Evolutionary conservation across 169 alveolate species (phyloP).

Genomic region (Perkinsus chesapeaki): DNA sequence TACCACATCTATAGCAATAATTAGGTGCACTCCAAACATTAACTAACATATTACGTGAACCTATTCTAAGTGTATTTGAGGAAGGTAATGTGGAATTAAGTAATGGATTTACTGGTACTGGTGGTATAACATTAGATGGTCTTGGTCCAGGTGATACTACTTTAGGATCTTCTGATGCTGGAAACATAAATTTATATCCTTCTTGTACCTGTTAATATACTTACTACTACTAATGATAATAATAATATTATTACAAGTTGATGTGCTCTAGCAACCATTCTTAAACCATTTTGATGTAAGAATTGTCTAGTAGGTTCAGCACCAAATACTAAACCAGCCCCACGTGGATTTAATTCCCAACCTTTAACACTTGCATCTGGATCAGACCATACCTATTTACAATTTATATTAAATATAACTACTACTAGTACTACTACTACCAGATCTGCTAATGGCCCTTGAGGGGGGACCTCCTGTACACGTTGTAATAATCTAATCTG

Average conservation of each 20-base stretch:
- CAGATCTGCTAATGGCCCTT: conserved; percentile 97
- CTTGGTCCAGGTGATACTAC: conserved; percentile 29
- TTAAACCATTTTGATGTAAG: conserved; percentile 60
- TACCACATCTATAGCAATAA: conserved; percentile 88
- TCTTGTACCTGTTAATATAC: background rate
- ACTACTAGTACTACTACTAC: conserved; percentile 23
- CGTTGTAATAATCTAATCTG: conserved; percentile 60
- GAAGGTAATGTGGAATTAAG: too few relatives aligned
- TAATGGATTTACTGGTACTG: too few relatives aligned
- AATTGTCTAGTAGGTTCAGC: conserved; percentile 76
- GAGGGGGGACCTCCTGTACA: conserved; percentile 88
- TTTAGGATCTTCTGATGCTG: conserved; percentile 5
- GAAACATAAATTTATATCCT: conserved; percentile 53
- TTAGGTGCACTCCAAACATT: conserved; percentile 96
- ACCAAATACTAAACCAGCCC: conserved; percentile 86
- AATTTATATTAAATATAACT: background rate
- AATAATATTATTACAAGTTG: conserved; percentile 67
- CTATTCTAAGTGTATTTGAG: too few relatives aligned
- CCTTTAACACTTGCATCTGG: conserved; percentile 76
- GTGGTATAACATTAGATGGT: background rate
- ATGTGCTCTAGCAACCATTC: conserved; percentile 85
- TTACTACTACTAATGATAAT: background rate
- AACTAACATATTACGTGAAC: conserved; percentile 41
- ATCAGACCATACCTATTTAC: conserved; percentile 63
- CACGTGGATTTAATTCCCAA: conserved; percentile 79